Percentiles rank a stretch among this genome's conserved stretches.
Evolutionary conservation across 2,329 filamentous ascomycete genomes (phyloP).

Genomic region (Colletotrichum noveboracense): DNA sequence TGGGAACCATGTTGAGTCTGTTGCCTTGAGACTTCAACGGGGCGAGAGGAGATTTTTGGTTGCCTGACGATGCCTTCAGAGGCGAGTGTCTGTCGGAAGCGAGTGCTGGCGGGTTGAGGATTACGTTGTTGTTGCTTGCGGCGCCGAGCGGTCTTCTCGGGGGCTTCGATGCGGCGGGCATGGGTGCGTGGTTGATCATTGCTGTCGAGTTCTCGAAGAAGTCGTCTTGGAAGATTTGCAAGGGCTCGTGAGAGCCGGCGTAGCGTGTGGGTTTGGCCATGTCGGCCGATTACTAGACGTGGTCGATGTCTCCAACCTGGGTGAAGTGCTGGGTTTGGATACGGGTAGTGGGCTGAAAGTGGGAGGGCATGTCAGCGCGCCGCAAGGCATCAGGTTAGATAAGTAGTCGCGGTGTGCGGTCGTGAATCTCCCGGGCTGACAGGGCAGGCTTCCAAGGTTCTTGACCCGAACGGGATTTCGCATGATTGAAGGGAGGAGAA

Average conservation of each 20-base stretch:
- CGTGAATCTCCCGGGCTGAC: neutral
- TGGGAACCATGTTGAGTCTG: slow-evolving; percentile 70
- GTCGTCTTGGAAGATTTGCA: slow-evolving; percentile 60
- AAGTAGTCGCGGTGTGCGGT: slow-evolving; percentile 16
- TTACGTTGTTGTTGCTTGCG: slow-evolving; percentile 68
- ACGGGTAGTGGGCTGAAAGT: slow-evolving; percentile 11
- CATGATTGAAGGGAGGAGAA: slow-evolving; percentile 23
- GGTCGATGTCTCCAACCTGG: neutral
- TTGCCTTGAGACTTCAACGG: slow-evolving; percentile 60
- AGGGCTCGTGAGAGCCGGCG: slow-evolving; percentile 48
- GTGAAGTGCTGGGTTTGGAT: neutral
- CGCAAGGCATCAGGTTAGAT: slow-evolving; percentile 17
- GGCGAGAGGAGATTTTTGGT: slow-evolving; percentile 63
- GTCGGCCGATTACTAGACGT: slow-evolving; percentile 36
- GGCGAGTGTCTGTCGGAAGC: slow-evolving; percentile 68
- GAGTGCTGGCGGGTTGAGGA: slow-evolving; percentile 67
- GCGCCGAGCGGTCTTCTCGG: slow-evolving; percentile 52
- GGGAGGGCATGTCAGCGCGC: slow-evolving; percentile 17
- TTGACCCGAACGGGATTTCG: slow-evolving; percentile 4
- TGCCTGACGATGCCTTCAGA: slow-evolving; percentile 64
- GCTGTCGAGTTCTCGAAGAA: slow-evolving; percentile 49
- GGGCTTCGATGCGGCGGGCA: slow-evolving; percentile 56
- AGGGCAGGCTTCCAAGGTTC: slow-evolving; percentile 9
- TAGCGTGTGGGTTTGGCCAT: slow-evolving; percentile 61
- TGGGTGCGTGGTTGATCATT: slow-evolving; percentile 62